Percentiles rank a stretch among this genome's conserved stretches.
Conservation (phyloP, 2,329 filamentous ascomycete species). For the Ceratocystis ficicola region DNA sequence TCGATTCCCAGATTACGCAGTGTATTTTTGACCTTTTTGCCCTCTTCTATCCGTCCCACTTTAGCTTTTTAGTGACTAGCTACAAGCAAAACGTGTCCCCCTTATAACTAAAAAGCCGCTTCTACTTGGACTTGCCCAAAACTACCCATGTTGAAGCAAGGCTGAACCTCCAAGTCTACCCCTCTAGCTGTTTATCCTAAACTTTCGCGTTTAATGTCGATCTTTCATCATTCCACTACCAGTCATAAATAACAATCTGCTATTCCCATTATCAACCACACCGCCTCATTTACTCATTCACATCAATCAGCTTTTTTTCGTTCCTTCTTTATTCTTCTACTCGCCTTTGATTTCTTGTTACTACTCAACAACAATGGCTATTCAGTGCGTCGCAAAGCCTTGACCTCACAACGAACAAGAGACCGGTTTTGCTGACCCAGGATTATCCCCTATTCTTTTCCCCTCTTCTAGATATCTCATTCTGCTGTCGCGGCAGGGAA, state of each 20-base stretch:
- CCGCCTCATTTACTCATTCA: not conserved
- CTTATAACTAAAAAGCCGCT: not conserved
- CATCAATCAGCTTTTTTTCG: not conserved
- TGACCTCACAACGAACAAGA: not conserved
- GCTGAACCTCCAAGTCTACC: conserved; percentile 12
- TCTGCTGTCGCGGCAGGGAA: conserved; percentile 92
- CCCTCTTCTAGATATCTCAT: conserved; percentile 68
- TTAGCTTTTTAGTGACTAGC: not conserved
- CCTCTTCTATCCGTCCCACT: not conserved
- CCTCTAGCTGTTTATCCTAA: not conserved
- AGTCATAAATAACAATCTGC: not conserved
- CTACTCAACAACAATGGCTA: conserved; percentile 32
- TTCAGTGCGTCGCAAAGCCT: conserved; percentile 30
- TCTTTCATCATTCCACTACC: not conserved
- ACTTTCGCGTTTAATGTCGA: not conserved
- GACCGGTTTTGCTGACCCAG: conserved; percentile 5
- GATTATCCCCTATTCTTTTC: not conserved
- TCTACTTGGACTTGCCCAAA: not conserved
- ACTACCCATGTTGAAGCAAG: not conserved
- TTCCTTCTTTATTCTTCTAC: conserved; percentile 8
- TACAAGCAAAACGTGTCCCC: conserved; percentile 10
- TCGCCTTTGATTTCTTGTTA: not conserved
- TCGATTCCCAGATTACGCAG: conserved; percentile 4
- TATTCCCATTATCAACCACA: not conserved
- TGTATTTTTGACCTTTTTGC: not conserved